These are phyloP conservation scores for Venturia carpophila DNA, from an alignment of 2,329 filamentous ascomycete species.

Conservation along the genomic window DNA sequence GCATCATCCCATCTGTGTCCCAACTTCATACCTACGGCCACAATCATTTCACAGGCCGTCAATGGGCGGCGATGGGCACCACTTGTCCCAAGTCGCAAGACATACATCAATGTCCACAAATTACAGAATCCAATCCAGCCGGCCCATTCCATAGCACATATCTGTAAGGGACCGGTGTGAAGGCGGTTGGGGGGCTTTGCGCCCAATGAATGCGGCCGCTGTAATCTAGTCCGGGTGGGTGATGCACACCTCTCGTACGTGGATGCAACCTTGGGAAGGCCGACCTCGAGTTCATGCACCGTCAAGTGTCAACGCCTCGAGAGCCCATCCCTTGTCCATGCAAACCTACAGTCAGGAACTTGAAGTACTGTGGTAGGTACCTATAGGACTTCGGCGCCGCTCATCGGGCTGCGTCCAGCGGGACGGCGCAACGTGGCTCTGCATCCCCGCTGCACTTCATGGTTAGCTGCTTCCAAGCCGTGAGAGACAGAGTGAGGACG, in stretches of 20 bases:
- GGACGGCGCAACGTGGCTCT: constrained; percentile 15
- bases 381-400: neutral
- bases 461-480: constrained; percentile 8
- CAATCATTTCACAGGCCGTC: neutral
- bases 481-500: neutral
- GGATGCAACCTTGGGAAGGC: neutral
- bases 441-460: constrained; percentile 7
- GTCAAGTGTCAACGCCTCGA: constrained; percentile 1
- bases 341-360: constrained; percentile 1
- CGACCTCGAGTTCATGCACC: neutral
- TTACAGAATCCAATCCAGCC: neutral
- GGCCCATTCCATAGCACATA: neutral
- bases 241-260: neutral
- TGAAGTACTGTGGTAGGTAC: too few relatives aligned
- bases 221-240: neutral
- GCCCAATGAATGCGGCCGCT: neutral
- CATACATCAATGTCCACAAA: neutral
- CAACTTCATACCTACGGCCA: neutral
- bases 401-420: neutral
- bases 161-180: neutral
- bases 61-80: neutral
- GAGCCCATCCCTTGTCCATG: neutral
- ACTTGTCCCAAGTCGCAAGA: neutral
- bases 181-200: neutral
- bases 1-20: neutral